Conservation (phyloP, 768 basidiomycete species). For the Auriscalpium microsporum region DNA sequence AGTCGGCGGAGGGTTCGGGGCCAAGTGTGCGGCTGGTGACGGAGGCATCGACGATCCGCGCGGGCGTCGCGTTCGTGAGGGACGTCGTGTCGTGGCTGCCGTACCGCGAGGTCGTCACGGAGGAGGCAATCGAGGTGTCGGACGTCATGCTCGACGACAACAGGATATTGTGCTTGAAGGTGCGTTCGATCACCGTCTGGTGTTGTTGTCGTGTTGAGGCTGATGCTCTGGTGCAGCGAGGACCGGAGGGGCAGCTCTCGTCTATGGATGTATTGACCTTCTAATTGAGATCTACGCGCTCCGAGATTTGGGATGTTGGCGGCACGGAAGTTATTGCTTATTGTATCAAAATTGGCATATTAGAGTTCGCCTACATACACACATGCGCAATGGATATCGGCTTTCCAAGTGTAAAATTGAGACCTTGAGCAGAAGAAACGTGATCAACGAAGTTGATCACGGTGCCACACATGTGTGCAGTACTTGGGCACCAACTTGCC, state of each 20-base stretch:
- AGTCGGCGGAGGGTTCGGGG: background rate
- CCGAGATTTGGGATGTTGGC: too few relatives aligned
- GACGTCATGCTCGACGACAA: conserved; percentile 54
- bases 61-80: conserved; percentile 37
- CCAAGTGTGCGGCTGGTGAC: conserved; percentile 25
- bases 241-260: background rate
- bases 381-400: too few relatives aligned
- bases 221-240: background rate
- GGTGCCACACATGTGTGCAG: too few relatives aligned
- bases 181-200: conserved; percentile 14
- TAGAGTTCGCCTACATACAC: too few relatives aligned
- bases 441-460: too few relatives aligned
- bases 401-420: too few relatives aligned
- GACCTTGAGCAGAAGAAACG: too few relatives aligned
- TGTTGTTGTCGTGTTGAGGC: background rate
- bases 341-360: too few relatives aligned
- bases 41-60: conserved; percentile 32
- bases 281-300: background rate
- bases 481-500: too few relatives aligned
- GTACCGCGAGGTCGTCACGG: conserved; percentile 42
- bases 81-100: conserved; percentile 42
- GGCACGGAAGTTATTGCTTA: too few relatives aligned
- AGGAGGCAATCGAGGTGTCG: conserved; percentile 39
- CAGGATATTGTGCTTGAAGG: conserved; percentile 40
- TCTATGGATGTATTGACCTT: background rate